A percentile compares a stretch with the other conserved stretches of the same genome.
Conservation (phyloP, 1,139 yeast species). For the Yamadazyma dushanensis region DNA sequence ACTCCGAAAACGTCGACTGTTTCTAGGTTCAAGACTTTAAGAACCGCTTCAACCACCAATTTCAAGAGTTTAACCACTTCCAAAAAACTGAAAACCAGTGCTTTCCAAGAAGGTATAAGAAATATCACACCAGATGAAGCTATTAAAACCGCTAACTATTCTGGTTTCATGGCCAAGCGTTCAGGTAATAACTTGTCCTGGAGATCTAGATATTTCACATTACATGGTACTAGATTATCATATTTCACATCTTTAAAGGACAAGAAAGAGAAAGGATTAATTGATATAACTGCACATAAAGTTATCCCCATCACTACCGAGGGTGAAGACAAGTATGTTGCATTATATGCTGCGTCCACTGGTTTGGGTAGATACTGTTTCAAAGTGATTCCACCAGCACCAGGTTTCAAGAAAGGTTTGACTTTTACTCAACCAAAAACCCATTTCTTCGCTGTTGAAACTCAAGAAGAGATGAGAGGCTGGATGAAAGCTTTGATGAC, state of each 20-base stretch:
- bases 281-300: conserved; percentile 92
- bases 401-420: conserved; percentile 92
- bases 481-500: conserved; percentile 97
- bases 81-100: conserved; percentile 74
- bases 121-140: conserved; percentile 76
- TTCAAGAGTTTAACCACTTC: conserved; percentile 43
- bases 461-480: conserved; percentile 84
- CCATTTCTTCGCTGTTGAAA: conserved; percentile 93
- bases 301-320: conserved; percentile 62
- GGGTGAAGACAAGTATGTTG: conserved; percentile 70
- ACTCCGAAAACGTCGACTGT: conserved; percentile 17
- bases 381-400: conserved; percentile 94
- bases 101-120: conserved; percentile 90
- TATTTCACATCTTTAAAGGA: conserved; percentile 83
- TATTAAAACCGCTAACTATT: conserved; percentile 67
- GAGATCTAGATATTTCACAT: conserved; percentile 85
- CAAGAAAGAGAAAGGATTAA: conserved; percentile 83
- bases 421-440: conserved; percentile 96
- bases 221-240: conserved; percentile 90
- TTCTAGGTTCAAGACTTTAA: conserved; percentile 40
- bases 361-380: conserved; percentile 93
- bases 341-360: conserved; percentile 87
- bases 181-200: conserved; percentile 84
- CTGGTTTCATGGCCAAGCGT: conserved; percentile 96
- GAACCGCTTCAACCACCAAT: conserved; percentile 46